Conservation (phyloP, 371 early-diverging fungal genomes). For the Mucor circinelloides region DNA sequence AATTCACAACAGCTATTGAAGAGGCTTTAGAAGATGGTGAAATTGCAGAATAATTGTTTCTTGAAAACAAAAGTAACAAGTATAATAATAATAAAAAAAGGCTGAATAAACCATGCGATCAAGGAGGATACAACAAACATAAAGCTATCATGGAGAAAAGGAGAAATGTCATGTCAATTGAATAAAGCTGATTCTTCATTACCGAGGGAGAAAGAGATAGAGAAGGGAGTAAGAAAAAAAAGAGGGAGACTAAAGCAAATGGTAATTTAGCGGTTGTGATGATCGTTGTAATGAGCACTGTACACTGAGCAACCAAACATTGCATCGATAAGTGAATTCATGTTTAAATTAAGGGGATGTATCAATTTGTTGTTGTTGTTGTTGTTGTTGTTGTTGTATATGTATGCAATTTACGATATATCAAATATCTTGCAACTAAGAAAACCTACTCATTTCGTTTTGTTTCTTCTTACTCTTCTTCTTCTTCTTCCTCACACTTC, state of each 20-base stretch:
- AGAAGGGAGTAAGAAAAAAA: neutral
- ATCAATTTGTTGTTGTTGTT: neutral
- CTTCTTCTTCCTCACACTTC: neutral
- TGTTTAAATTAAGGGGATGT: neutral
- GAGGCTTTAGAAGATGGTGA: constrained; percentile 46
- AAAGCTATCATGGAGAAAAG: neutral
- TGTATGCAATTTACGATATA: neutral
- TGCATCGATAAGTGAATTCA: neutral
- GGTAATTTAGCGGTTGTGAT: neutral
- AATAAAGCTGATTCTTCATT: neutral
- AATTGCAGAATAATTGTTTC: constrained; percentile 26
- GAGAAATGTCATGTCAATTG: neutral
- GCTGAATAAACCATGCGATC: neutral
- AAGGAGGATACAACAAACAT: neutral
- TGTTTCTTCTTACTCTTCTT: neutral
- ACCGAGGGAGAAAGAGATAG: neutral
- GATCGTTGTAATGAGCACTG: neutral
- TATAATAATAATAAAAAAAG: neutral
- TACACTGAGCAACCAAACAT: neutral
- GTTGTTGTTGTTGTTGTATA: neutral
- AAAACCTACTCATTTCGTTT: neutral
- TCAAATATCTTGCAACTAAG: neutral
- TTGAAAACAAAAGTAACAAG: constrained; percentile 10
- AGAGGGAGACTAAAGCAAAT: neutral
- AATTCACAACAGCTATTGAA: constrained; percentile 11